Evolutionary conservation across 1,139 yeast species (phyloP), one percentile per base, ranked within the genome.

Genomic region (Candida pseudocylindracea): DNA sequence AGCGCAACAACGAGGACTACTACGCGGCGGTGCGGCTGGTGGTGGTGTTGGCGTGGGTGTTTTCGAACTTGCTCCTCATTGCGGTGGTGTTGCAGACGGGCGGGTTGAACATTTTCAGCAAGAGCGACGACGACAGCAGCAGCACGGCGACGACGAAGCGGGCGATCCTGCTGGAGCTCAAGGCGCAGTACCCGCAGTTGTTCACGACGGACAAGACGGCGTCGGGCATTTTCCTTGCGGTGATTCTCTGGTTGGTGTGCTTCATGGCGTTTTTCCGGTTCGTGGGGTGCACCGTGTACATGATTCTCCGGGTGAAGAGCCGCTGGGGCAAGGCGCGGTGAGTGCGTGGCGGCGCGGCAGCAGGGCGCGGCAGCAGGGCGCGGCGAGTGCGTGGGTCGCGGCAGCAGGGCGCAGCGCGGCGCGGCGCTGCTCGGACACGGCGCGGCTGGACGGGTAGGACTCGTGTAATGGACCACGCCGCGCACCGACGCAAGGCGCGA

Each of bases 191-290:
- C 20, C 20, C 20, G 20, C 6, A 15, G 20, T 15, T 15, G 20
- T 15, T 15, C 6, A 15, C 20, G 20, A 13, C 31, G 7, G 44
- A 47, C 32, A 38, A 37, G 8, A 39, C 41, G 7, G 44, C 66
- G 34, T 48, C 61, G 4, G 48, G 48, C 29, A 57, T 72, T 29
- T 75, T 72, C 46, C 71, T 79, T 48, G 68, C 78, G 7, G 74
- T 76, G 28, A 62, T 79, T 36, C 60, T 79, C 38, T 78, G 92
- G 88, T 55, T 75, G 36, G 91, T 78, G 32, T 92, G 92, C 2
- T 63, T 74, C 33, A 62, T 78, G 65, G 91, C 93, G 2, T 56
- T 72, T 6, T 67, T 79, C 50, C 55, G 93, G 38, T 66, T 79
- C 39, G 41, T 71, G 31, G 93, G 93, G 2, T 72, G 85, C 41